Evolutionary conservation across 2,329 filamentous ascomycete genomes (phyloP).

Genomic region (Fusarium dimerum): DNA sequence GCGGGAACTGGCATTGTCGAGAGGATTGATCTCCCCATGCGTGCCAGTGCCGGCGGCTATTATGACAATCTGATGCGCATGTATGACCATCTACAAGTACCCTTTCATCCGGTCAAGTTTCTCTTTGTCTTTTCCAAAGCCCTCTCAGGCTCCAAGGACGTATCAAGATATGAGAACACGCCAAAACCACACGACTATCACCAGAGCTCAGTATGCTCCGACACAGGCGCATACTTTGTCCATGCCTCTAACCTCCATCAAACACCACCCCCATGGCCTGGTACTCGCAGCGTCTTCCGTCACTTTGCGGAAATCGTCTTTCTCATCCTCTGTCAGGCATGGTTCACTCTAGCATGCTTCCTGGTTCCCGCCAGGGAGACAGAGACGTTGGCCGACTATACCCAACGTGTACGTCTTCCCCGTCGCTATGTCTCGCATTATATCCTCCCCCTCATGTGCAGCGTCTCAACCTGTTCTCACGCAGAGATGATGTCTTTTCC

Average conservation of each 20-base stretch:
- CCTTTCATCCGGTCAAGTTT: constrained; percentile 51
- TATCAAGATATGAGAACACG: constrained; percentile 2
- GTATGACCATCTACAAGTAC: constrained; percentile 55
- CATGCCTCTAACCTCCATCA: constrained; percentile 57
- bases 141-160: constrained; percentile 5
- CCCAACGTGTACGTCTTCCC: constrained; percentile 51
- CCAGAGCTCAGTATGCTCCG: no score
- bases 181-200: no score
- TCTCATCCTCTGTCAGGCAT: constrained; percentile 50
- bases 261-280: constrained; percentile 44
- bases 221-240: constrained; percentile 40
- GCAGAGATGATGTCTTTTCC: constrained; percentile 51
- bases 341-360: constrained; percentile 56
- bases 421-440: constrained; percentile 49
- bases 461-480: constrained; percentile 57
- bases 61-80: constrained; percentile 57
- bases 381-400: constrained; percentile 52
- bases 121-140: constrained; percentile 52
- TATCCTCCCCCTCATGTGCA: constrained; percentile 55
- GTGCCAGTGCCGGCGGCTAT: constrained; percentile 44
- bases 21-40: constrained; percentile 42
- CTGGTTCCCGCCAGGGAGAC: constrained; percentile 38
- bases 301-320: constrained; percentile 47
- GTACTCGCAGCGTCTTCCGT: constrained; percentile 35
- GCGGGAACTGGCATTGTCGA: constrained; percentile 31